phyloP scores from a whole-genome alignment of 139 green algal genomes.

The Volvox africanus region DNA sequence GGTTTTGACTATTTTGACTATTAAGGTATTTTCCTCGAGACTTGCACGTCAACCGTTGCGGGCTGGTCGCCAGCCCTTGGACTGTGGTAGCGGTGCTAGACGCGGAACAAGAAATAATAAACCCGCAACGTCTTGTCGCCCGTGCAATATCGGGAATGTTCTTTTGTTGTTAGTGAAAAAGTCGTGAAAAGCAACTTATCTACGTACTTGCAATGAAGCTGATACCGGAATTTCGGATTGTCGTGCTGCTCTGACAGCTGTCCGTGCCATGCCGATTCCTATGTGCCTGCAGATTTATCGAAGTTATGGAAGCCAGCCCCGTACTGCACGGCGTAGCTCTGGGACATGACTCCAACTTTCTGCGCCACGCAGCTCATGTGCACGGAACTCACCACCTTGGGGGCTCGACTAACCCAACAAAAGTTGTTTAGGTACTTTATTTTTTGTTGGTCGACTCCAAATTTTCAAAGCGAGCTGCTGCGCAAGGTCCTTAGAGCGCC shows the following conservation, averaged over 20 bases:
- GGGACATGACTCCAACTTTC: background rate
- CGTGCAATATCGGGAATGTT: no score
- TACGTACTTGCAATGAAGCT: background rate
- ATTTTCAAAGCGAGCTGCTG: no score
- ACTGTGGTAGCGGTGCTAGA: no score
- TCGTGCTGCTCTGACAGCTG: background rate
- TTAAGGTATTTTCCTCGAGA: background rate
- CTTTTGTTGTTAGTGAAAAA: no score
- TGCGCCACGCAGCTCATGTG: background rate
- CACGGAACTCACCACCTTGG: background rate
- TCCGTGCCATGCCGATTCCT: background rate
- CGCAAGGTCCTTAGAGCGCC: no score
- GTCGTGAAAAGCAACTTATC: no score
- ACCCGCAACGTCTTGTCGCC: no score
- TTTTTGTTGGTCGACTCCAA: no score
- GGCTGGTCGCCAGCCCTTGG: no score
- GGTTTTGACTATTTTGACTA: background rate
- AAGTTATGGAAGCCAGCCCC: background rate
- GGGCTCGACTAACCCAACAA: no score
- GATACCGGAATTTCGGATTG: background rate
- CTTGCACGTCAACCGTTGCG: background rate
- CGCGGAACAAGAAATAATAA: no score
- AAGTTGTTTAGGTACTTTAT: no score
- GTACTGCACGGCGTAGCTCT: background rate
- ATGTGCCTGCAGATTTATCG: background rate